These are phyloP conservation scores for Psilocybe sp. DNA, from an alignment of 768 basidiomycete species.

Conservation along the genomic window DNA sequence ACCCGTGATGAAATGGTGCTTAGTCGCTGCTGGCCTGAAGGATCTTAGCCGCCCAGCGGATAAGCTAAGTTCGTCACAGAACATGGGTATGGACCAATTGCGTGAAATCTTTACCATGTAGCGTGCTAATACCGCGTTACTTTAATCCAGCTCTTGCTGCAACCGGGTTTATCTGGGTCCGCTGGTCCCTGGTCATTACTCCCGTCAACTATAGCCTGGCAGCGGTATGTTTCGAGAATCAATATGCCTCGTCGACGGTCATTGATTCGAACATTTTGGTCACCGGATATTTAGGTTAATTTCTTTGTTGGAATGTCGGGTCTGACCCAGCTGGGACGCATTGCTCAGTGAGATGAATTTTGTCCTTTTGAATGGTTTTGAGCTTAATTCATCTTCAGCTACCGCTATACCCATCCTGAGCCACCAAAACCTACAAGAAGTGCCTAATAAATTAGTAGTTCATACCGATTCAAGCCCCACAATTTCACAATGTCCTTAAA, in stretches of 20 bases:
- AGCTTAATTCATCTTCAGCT: conserved; percentile 19
- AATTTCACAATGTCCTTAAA: too few species aligned
- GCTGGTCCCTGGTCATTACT: conserved; percentile 93
- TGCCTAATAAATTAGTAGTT: too few species aligned
- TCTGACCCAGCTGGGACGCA: conserved; percentile 63
- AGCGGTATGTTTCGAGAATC: conserved; percentile 54
- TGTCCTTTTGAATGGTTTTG: neutral
- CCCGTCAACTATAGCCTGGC: conserved; percentile 94
- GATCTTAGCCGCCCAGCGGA: too few species aligned
- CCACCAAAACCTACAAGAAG: conserved; percentile 15
- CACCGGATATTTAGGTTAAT: conserved; percentile 54
- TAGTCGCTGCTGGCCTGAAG: too few species aligned
- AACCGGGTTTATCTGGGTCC: conserved; percentile 98
- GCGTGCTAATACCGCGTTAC: too few species aligned
- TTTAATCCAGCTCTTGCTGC: conserved; percentile 77
- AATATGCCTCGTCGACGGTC: neutral
- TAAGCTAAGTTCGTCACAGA: too few species aligned
- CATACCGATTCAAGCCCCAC: too few species aligned
- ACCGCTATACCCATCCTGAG: conserved; percentile 36
- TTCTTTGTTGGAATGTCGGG: conserved; percentile 77
- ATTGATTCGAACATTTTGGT: conserved; percentile 10
- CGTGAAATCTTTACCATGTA: too few species aligned
- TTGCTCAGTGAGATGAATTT: conserved; percentile 53
- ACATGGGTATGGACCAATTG: too few species aligned
- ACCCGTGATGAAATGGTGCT: too few species aligned